These are phyloP conservation scores for Drechslerella dactyloides DNA, from an alignment of 2,329 filamentous ascomycete species.

Conservation along the genomic window DNA sequence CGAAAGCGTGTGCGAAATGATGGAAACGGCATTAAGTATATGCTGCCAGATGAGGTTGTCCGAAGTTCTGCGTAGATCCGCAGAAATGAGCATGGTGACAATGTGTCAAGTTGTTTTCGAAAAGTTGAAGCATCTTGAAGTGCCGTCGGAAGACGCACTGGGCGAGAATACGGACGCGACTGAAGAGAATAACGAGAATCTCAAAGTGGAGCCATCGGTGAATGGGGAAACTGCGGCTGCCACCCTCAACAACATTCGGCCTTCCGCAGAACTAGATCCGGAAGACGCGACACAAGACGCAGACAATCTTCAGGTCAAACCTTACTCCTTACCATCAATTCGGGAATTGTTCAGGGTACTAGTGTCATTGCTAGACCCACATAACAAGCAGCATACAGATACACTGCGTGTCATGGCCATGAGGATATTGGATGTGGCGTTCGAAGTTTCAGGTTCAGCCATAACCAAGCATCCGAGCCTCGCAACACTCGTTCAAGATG, in stretches of 20 bases:
- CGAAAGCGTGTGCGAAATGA: conserved; percentile 98
- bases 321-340: conserved; percentile 93
- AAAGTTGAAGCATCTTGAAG: conserved; percentile 83
- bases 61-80: conserved; percentile 85
- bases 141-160: conserved; percentile 66
- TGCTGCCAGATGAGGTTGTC: conserved; percentile 93
- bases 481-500: conserved; percentile 86
- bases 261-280: conserved; percentile 56
- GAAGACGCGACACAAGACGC: conserved; percentile 61
- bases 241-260: conserved; percentile 46
- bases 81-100: conserved; percentile 95
- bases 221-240: conserved; percentile 64
- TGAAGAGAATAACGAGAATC: conserved; percentile 72
- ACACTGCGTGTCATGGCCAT: conserved; percentile 97
- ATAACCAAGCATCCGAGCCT: conserved; percentile 91
- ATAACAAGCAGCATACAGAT: conserved; percentile 90
- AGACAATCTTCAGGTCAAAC: conserved; percentile 65
- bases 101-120: conserved; percentile 99
- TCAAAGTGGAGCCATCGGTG: conserved; percentile 83
- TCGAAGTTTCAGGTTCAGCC: conserved; percentile 93
- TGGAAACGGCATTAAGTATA: conserved; percentile 96
- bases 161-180: conserved; percentile 71
- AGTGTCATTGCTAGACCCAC: conserved; percentile 90
- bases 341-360: conserved; percentile 91
- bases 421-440: conserved; percentile 92